Base-by-base conservation (phyloP, 1,139 yeast species). In the Geotrichum aggregatum region DNA sequence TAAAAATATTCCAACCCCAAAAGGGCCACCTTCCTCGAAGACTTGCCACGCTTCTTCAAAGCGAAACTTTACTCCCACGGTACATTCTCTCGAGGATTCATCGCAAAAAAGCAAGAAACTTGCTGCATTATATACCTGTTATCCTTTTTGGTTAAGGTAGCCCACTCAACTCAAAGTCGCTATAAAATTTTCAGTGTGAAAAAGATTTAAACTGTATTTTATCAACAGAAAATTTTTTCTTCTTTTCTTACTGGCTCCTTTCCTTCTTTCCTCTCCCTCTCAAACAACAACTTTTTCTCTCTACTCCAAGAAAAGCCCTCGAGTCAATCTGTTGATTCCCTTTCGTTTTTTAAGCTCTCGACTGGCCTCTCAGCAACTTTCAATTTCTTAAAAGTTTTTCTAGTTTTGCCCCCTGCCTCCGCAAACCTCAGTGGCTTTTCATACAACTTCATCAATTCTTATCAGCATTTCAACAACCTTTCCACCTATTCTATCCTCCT, bases 371-470 rank as follows among this genome's bases (percentile, higher is more conserved):
- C 18, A 34, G 33, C 36, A 49, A 50, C 8, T 26, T 18, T n/a
- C 45, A 39, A 16, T 41, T 31, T 30, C 41, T n/a, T 19, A 3
- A 14, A 21, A 30, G 38, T 24, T 24, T 16, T 10, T 30, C 3
- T 30, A 30, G 7, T 24, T 24, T 24, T 24, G 28, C 34, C 49
- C 47, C 53, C 42, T 40, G 33, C 50, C 46, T 33, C 31, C 16
- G 36, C 22, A 19, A 19, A 24, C 30, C n/a, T 16, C 28, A 13
- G 16, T 44, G 24, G 22, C 19, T 16, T 24, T n/a, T 22, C 35
- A 14, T 11, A 5, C 28, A 24, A 24, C 28, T 24, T 8, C 28
- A 24, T 8, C 28, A 24, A 24, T 24, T 24, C 28, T 24, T 24
- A 24, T 24, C 28, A 24, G 45, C 38, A 33, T 39, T 18, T 16